Percentiles rank a stretch among this genome's conserved stretches.
phyloP scores from a whole-genome alignment of 2,329 filamentous ascomycete species.

The Paraphaeosphaeria minitans region DNA sequence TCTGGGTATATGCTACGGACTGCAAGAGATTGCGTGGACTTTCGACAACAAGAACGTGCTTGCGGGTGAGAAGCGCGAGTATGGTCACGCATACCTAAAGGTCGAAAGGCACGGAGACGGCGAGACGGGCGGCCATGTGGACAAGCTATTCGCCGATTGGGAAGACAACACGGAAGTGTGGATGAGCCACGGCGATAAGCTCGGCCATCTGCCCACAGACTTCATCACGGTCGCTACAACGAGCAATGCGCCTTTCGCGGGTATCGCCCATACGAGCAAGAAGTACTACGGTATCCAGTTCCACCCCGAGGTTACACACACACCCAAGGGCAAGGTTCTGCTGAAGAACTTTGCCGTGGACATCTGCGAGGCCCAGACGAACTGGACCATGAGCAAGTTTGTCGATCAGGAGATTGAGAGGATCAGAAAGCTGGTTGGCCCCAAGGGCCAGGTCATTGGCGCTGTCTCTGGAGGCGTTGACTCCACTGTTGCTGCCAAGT shows the following conservation, averaged over 20 bases:
- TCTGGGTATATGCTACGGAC: constrained; percentile 67
- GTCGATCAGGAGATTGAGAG: constrained; percentile 77
- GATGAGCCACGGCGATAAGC: constrained; percentile 92
- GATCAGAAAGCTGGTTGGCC: constrained; percentile 81
- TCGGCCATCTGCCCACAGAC: constrained; percentile 71
- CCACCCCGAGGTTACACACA: constrained; percentile 84
- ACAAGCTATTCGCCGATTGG: constrained; percentile 78
- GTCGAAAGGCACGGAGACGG: constrained; percentile 62
- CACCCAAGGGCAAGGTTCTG: constrained; percentile 69
- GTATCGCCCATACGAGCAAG: constrained; percentile 72
- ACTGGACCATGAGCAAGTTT: constrained; percentile 90
- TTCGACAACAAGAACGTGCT: constrained; percentile 69
- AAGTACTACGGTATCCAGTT: constrained; percentile 85
- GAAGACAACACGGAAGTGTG: constrained; percentile 73
- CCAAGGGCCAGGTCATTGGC: constrained; percentile 79
- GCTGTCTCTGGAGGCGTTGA: constrained; percentile 86
- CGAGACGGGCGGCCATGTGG: constrained; percentile 62
- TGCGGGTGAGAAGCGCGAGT: constrained; percentile 71
- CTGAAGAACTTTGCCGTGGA: constrained; percentile 82
- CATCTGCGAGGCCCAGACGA: constrained; percentile 76
- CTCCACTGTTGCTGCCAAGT: constrained; percentile 81
- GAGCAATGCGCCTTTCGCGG: constrained; percentile 76
- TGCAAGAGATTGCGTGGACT: constrained; percentile 77
- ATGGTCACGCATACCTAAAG: constrained; percentile 71
- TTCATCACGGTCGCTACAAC: constrained; percentile 79